Conservation (phyloP, 306 rosid genomes). For the Citrullus mucosospermus region DNA sequence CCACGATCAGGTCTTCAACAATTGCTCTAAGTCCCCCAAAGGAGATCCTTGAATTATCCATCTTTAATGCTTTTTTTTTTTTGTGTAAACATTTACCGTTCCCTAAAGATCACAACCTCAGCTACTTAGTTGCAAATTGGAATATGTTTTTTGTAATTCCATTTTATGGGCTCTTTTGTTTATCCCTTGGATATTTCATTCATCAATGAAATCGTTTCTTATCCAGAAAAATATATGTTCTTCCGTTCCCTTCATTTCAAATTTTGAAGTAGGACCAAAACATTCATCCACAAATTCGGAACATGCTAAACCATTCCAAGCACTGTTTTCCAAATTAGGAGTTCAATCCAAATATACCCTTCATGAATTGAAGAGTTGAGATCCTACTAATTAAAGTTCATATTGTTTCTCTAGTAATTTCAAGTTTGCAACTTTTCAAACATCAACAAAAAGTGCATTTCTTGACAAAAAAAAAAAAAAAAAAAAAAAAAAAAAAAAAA, state of each 20-base stretch:
- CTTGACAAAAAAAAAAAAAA: neutral
- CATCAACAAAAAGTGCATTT: neutral
- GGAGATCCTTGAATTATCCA: too few species aligned
- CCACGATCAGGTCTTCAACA: too few species aligned
- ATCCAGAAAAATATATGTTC: neutral
- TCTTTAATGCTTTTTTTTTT: too few species aligned
- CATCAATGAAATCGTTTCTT: too few species aligned
- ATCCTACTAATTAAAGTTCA: neutral
- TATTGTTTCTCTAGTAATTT: neutral
- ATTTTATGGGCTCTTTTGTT: too few species aligned
- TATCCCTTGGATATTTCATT: too few species aligned
- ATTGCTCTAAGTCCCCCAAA: too few species aligned
- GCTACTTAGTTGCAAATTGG: too few species aligned
- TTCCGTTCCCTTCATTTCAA: neutral
- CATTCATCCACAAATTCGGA: neutral
- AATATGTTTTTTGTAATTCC: too few species aligned
- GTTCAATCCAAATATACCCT: neutral
- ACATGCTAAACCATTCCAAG: neutral
- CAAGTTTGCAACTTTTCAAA: neutral
- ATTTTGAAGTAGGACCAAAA: neutral
- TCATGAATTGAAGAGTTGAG: neutral
- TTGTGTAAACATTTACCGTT: too few species aligned
- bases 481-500: too few species aligned
- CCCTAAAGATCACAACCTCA: too few species aligned
- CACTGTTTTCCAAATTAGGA: neutral